Conservation (phyloP, 2,329 filamentous ascomycete species). For the Talaromyces sp. region DNA sequence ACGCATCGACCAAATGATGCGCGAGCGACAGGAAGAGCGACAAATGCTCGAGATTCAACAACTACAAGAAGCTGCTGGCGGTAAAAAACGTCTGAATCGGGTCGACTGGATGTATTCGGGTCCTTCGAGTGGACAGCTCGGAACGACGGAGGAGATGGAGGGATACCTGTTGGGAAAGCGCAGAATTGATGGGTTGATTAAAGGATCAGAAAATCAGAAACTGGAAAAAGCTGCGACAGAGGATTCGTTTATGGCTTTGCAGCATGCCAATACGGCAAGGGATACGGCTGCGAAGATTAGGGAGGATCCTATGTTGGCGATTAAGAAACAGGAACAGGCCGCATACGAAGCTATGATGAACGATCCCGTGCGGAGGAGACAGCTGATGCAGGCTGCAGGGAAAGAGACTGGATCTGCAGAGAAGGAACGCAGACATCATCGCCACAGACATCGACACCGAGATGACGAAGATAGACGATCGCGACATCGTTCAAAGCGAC, state of each 20-base stretch:
- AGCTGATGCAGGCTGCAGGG: slow-evolving; percentile 58
- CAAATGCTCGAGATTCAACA: slow-evolving; percentile 87
- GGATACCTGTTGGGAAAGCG: slow-evolving; percentile 90
- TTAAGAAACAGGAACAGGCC: slow-evolving; percentile 86
- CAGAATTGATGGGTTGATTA: slow-evolving; percentile 80
- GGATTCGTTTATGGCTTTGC: slow-evolving; percentile 61
- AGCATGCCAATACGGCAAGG: slow-evolving; percentile 65
- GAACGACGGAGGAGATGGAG: slow-evolving; percentile 82
- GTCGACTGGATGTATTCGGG: slow-evolving; percentile 99
- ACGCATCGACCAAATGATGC: slow-evolving; percentile 82
- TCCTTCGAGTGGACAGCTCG: slow-evolving; percentile 67
- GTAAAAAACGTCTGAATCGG: slow-evolving; percentile 71
- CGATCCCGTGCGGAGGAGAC: slow-evolving; percentile 42
- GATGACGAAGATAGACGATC: slow-evolving; percentile 23
- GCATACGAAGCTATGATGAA: slow-evolving; percentile 61
- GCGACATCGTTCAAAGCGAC: slow-evolving; percentile 19
- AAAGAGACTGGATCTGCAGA: slow-evolving; percentile 29
- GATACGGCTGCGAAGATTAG: slow-evolving; percentile 84
- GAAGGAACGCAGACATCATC: slow-evolving; percentile 49
- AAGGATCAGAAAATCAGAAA: slow-evolving; percentile 75
- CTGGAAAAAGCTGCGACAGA: slow-evolving; percentile 70
- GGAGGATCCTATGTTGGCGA: slow-evolving; percentile 86
- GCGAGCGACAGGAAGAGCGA: slow-evolving; percentile 91
- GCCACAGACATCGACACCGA: slow-evolving; percentile 27
- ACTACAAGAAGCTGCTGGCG: slow-evolving; percentile 83